phyloP scores from a whole-genome alignment of 108 stramenopile genomes.

The Nitzschia sp. region DNA sequence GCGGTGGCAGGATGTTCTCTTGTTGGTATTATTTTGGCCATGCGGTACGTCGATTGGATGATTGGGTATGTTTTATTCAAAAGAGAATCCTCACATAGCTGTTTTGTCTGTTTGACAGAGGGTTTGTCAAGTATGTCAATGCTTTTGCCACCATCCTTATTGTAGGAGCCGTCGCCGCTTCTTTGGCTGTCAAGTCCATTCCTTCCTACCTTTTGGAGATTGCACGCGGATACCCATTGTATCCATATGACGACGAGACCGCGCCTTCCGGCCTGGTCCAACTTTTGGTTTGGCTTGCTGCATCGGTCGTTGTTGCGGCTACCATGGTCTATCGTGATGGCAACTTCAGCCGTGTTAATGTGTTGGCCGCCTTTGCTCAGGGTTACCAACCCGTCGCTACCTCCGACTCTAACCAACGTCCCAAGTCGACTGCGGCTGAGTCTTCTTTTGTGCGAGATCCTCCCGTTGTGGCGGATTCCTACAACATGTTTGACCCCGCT shows the following conservation, averaged over 20 bases:
- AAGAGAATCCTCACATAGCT: too few species aligned
- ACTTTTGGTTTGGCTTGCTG: constrained; percentile 56
- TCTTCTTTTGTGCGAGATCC: constrained; percentile 23
- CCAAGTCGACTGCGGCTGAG: constrained; percentile 31
- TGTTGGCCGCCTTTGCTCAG: constrained; percentile 1
- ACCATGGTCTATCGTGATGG: constrained; percentile 61
- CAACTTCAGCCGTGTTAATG: constrained; percentile 24
- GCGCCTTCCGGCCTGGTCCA: constrained; percentile 19
- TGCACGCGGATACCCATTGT: constrained; percentile 43
- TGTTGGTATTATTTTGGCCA: constrained; percentile 32
- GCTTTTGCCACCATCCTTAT: constrained; percentile 59
- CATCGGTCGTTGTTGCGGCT: constrained; percentile 52
- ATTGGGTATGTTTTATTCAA: background rate
- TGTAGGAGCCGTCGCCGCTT: constrained; percentile 52
- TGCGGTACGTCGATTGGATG: constrained; percentile 33
- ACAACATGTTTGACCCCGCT: constrained; percentile 91
- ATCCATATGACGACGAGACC: constrained; percentile 21
- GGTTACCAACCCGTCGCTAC: constrained; percentile 26
- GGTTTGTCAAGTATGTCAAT: constrained; percentile 42
- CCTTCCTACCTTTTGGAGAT: constrained; percentile 43
- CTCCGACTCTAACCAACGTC: constrained; percentile 18
- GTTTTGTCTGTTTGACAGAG: constrained; percentile 27
- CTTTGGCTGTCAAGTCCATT: constrained; percentile 43
- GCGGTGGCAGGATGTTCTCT: constrained; percentile 30
- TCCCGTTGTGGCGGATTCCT: constrained; percentile 48